Percentiles rank a stretch among this genome's conserved stretches.
Conservation (phyloP, 2,329 filamentous ascomycete genomes). For the Nigrograna mackinnonii region DNA sequence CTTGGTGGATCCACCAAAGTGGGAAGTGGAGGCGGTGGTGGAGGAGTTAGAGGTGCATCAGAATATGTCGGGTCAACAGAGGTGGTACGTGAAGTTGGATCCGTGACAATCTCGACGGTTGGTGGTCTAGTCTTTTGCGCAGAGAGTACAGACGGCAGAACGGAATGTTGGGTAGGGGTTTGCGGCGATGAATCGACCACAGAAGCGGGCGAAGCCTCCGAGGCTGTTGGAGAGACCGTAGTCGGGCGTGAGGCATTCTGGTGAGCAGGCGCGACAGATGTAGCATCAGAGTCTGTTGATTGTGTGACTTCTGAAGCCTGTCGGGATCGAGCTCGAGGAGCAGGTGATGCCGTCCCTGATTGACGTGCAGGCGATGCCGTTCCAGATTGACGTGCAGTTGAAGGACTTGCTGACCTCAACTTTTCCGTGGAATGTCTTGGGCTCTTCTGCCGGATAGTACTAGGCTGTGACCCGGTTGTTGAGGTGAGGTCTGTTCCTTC, state of each 20-base stretch:
- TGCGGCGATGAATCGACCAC: slow-evolving; percentile 49
- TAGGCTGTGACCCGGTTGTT: slow-evolving; percentile 43
- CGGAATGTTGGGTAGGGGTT: slow-evolving; percentile 46
- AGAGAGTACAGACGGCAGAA: slow-evolving; percentile 36
- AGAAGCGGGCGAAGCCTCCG: slow-evolving; percentile 45
- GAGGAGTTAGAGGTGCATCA: slow-evolving; percentile 60
- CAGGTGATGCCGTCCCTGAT: slow-evolving; percentile 20
- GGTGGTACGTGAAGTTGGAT: slow-evolving; percentile 39
- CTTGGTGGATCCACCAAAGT: slow-evolving; percentile 70
- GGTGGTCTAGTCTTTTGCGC: slow-evolving; percentile 40
- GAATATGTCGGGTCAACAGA: slow-evolving; percentile 42
- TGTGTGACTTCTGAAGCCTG: slow-evolving; percentile 44
- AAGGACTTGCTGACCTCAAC: slow-evolving; percentile 27
- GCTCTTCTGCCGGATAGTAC: slow-evolving; percentile 32
- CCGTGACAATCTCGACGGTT: slow-evolving; percentile 48
- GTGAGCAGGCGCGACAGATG: slow-evolving; percentile 48
- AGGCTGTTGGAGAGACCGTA: slow-evolving; percentile 36
- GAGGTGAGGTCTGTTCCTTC: slow-evolving; percentile 49
- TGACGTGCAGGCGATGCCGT: slow-evolving; percentile 7
- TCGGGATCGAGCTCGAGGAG: slow-evolving; percentile 29
- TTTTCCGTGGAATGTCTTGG: not conserved
- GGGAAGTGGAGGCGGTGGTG: slow-evolving; percentile 76
- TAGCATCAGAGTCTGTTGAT: slow-evolving; percentile 51
- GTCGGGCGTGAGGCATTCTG: slow-evolving; percentile 25
- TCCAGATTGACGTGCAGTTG: slow-evolving; percentile 17